Base-by-base conservation (phyloP, 2,329 filamentous ascomycete species). In the Geosmithia morbida region DNA sequence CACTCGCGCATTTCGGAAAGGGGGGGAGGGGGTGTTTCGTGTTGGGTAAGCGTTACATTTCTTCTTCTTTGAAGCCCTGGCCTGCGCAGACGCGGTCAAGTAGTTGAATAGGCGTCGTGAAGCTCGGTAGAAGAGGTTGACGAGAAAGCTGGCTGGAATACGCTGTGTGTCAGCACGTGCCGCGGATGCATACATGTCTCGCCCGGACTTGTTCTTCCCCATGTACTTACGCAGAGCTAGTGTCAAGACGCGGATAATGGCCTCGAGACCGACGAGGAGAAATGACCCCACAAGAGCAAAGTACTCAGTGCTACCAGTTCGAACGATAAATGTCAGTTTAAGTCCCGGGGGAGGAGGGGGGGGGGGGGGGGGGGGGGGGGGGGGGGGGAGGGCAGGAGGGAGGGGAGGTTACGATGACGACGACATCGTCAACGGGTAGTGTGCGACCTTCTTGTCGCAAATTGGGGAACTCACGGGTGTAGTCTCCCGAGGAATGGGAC, bases 251-350 rank as follows among this genome's bases (percentile, higher is more conserved):
- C 90, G 81, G 56, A 95, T 83, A 51, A 94, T 59, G 48, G 81
- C 81, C 64, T 98, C 92, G 54, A 95, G 73, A 44, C 79, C 74
- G 49, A 97, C 82, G 39, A 98, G 76, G 46, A 87, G 58, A 57
- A 97, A 85, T 7, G 90, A 97, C 48, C 81, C 80, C 44, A 92
- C 66, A 42, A 98, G 77, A 40, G 89, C 87, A 52, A 94, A 66
- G 67, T 97, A 97, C 68, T 98, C 89, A 64, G 75, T 75, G 63
- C 85, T 88, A 53, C 26, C 17, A 16, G 20, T 19, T 22, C 44
- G 39, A 6, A 10, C 46, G 44, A 39, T 39, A 40, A 30, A 47
- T 48, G 30, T 44, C 48, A 22, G 18, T 43, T 7, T 20, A 13
- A 29, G 41, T 43, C 22, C 13, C 17, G 22, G 13, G 18, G 8